Conservation (phyloP, 306 rosid species). For the Dalbergia cochinchinensis region DNA sequence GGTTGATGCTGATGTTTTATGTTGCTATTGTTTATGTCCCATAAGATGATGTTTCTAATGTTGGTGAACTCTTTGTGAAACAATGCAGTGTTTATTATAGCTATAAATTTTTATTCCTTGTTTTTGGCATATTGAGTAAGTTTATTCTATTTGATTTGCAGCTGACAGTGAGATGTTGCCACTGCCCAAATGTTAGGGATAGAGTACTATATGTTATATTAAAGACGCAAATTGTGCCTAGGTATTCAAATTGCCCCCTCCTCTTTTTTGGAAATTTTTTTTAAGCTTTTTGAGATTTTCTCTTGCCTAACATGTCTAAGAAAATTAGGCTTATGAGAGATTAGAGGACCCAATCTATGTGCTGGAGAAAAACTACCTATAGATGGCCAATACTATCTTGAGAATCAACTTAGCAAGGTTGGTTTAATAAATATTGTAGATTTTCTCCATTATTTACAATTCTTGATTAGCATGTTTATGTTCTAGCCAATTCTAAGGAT, state of each 20-base stretch:
- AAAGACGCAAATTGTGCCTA: constrained; percentile 97
- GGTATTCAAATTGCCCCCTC: constrained; percentile 54
- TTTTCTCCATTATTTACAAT: too few species aligned
- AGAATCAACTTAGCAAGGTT: too few species aligned
- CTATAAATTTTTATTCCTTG: constrained; percentile 12
- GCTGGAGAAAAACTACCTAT: too few species aligned
- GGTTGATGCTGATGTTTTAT: background rate
- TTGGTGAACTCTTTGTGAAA: constrained; percentile 21
- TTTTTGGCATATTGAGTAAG: constrained; percentile 27
- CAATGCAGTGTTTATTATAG: background rate
- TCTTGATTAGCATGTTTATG: too few species aligned
- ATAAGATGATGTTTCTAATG: constrained; percentile 6
- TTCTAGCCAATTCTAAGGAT: too few species aligned
- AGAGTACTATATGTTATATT: constrained; percentile 92
- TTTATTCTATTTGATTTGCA: constrained; percentile 37
- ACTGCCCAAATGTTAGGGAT: constrained; percentile 99
- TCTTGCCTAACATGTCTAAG: constrained; percentile 39
- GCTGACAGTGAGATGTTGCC: constrained; percentile 89
- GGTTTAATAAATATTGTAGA: too few species aligned
- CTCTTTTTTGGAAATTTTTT: background rate
- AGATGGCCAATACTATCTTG: too few species aligned
- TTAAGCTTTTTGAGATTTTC: constrained; percentile 31
- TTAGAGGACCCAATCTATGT: too few species aligned
- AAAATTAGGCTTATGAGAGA: constrained; percentile 85
- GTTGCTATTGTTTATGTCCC: constrained; percentile 8